These are phyloP conservation scores for Primulina eburnea DNA, from an alignment of 257 asterid species.

Conservation along the genomic window DNA sequence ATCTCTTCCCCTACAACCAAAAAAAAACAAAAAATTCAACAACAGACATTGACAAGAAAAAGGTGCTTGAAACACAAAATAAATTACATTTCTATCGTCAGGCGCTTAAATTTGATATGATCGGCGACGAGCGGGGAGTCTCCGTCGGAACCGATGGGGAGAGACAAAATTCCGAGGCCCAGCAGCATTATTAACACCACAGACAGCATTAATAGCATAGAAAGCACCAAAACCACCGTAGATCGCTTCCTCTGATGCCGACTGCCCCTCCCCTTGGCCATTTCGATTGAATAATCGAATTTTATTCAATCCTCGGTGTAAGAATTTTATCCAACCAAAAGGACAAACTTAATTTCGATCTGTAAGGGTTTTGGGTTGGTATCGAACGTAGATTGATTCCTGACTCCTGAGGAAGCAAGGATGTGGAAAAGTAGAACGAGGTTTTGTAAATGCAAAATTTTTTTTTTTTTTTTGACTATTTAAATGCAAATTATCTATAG, in stretches of 20 bases:
- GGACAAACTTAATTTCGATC: not conserved
- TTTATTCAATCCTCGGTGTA: not conserved
- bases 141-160: conserved; percentile 58
- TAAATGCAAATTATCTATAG: no score
- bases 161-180: conserved; percentile 75
- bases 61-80: not conserved
- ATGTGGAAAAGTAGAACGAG: not conserved
- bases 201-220: conserved; percentile 68
- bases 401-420: not conserved
- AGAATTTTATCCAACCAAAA: not conserved
- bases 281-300: conserved; percentile 6
- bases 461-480: no score
- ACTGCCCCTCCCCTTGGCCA: conserved; percentile 57
- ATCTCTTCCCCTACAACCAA: conserved; percentile 26
- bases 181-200: conserved; percentile 73
- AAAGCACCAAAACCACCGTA: conserved; percentile 56
- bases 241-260: conserved; percentile 71
- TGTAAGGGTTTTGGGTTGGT: not conserved
- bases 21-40: not conserved
- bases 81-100: conserved; percentile 40
- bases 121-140: conserved; percentile 36
- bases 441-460: not conserved
- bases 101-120: conserved; percentile 65
- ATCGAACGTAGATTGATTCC: not conserved
- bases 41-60: not conserved